Evolutionary conservation across 148 eudicot genomes (phyloP), one percentile per base, ranked within the genome.

Genomic region (Camellia japonica): DNA sequence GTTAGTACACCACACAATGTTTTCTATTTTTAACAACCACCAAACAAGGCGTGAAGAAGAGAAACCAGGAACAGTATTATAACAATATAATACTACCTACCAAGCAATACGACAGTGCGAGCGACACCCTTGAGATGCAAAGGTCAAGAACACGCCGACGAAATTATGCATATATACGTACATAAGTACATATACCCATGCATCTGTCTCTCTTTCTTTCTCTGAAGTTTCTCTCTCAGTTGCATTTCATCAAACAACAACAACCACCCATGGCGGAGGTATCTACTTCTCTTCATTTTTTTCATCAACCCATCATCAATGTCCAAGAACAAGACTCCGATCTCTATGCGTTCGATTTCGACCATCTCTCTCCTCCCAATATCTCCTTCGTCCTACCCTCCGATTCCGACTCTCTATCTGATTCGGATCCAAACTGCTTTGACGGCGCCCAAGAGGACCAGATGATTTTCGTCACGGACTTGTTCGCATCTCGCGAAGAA

Each of bases 391-490:
- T 42, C 65, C 5, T 55, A 20, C 44, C 63, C 46, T 73, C 76
- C 59, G 62, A 66, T 16, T 84, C 78, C 7, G 74, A 77, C 3
- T 44, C 43, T 44, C 46, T 51, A 19, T 66, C 61, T 14, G 56
- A 63, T 44, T 42, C 75, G 30, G 87, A 86, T 15, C 46, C 84
- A 14, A 80, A 87, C 59, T 73, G 42, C 71, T 56, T 73, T 55
- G 80, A 73, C 73, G 42, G 84, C 59, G 68, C 38, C 38, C 38
- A 30, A 3, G 72, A 86, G 13, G 85, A 83, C 78, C 87, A 90
- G 80, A 87, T 87, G 76, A 92, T 85, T 83, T 92, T 86, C 75
- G 81, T 87, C 19, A 86, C 87, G 20, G 82, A 87, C 81, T 85
- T 91, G 76, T 91, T 90, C 73, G 86, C 83, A 6, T 70, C 88